Conservation (phyloP, 495 filamentous ascomycete genomes). For the Platismatia glauca region DNA sequence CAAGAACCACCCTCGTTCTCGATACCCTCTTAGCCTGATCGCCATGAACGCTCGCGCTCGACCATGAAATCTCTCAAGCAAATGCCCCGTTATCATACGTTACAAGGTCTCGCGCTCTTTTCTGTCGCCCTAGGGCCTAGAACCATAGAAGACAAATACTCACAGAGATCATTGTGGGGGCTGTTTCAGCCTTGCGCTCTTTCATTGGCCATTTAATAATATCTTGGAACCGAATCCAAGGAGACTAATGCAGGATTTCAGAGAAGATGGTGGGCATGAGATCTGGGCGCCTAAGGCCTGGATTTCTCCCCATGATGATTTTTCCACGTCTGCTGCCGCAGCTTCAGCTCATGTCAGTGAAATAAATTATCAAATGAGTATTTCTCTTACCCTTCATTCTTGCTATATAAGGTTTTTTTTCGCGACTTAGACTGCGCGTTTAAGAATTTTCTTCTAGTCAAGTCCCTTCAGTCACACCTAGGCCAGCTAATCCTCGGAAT, state of each 20-base stretch:
- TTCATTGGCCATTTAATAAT: not conserved
- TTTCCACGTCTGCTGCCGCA: not conserved
- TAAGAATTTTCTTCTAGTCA: not conserved
- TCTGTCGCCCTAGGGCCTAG: not conserved
- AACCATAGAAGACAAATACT: not conserved
- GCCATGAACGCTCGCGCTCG: not conserved
- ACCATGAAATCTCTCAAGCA: not conserved
- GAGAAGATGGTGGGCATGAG: not conserved
- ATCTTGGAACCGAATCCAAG: not conserved
- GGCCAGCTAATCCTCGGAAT: not conserved
- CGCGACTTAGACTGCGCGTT: not conserved
- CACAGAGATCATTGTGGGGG: not conserved
- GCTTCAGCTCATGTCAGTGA: not conserved
- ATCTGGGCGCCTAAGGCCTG: not conserved
- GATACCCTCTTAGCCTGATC: not conserved
- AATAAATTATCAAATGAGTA: not conserved
- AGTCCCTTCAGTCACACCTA: not conserved
- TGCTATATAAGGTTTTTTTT: not conserved
- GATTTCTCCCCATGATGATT: not conserved
- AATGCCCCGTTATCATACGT: not conserved
- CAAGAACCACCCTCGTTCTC: not conserved
- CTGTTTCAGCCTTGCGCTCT: not conserved
- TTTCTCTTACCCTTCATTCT: not conserved
- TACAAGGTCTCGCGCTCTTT: not conserved
- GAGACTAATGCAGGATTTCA: not conserved